These are phyloP conservation scores for Epicoccum sorghinum DNA, from an alignment of 2,329 filamentous ascomycete species.

Conservation along the genomic window DNA sequence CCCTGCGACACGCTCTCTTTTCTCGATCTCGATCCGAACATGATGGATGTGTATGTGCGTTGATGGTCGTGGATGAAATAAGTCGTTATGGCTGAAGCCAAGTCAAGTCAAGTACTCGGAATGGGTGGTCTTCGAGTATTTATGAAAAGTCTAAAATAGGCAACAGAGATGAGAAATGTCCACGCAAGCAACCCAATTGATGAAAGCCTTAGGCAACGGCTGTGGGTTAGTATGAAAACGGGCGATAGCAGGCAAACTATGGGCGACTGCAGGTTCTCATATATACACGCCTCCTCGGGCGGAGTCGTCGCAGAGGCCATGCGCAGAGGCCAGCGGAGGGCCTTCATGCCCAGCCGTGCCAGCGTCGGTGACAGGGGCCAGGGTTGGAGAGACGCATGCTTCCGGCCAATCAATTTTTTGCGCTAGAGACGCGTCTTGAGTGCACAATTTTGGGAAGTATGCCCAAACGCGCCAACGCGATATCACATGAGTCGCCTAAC, in stretches of 20 bases:
- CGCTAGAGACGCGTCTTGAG: slow-evolving; percentile 9
- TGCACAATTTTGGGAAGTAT: slow-evolving; percentile 4
- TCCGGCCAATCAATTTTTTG: slow-evolving; percentile 42
- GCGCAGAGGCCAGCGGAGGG: slow-evolving; percentile 15
- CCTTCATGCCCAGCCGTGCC: slow-evolving; percentile 28
- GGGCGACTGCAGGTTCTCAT: slow-evolving; percentile 34
- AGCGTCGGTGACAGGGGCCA: slow-evolving; percentile 38
- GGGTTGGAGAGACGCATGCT: slow-evolving; percentile 31
- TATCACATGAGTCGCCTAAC: slow-evolving; percentile 44
- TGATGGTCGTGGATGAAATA: slow-evolving; percentile 17
- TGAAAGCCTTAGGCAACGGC: slow-evolving; percentile 42
- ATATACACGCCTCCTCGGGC: slow-evolving; percentile 42
- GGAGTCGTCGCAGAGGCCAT: slow-evolving; percentile 11
- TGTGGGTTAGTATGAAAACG: slow-evolving; percentile 30
- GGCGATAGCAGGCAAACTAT: slow-evolving; percentile 35
- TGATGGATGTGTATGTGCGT: slow-evolving; percentile 26
- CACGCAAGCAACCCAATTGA: slow-evolving; percentile 30
- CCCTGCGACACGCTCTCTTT: slow-evolving; percentile 43
- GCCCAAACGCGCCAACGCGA: slow-evolving; percentile 40
- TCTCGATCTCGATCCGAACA: slow-evolving; percentile 46
- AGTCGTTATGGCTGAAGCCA: slow-evolving; percentile 10
- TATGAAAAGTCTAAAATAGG: slow-evolving; percentile 37
- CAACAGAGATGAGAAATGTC: slow-evolving; percentile 36
- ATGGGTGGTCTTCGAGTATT: slow-evolving; percentile 31
- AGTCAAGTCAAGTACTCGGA: slow-evolving; percentile 11